Evolutionary conservation across 2,329 filamentous ascomycete genomes (phyloP).

Genomic region (Aspergillus pseudoterreus): DNA sequence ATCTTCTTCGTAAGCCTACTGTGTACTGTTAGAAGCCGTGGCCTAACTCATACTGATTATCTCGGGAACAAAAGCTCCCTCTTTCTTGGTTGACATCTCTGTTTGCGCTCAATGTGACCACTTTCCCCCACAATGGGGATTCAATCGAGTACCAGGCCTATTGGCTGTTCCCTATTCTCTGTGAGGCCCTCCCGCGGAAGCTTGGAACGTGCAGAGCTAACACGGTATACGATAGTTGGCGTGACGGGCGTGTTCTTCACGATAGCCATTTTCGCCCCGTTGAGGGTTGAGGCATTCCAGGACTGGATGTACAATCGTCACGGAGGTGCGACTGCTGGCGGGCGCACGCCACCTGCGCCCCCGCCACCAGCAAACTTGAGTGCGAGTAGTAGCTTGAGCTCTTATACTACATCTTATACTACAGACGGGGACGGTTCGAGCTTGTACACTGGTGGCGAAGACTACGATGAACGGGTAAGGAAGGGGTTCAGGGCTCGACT

Average conservation of each 20-base stretch:
- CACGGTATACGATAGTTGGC: not conserved
- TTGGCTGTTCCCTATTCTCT: not conserved
- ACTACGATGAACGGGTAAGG: not conserved
- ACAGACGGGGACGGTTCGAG: no score
- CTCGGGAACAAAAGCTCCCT: not conserved
- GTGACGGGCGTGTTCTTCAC: not conserved
- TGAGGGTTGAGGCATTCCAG: not conserved
- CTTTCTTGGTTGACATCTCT: not conserved
- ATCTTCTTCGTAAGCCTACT: not conserved
- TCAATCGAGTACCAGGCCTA: not conserved
- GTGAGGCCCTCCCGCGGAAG: not conserved
- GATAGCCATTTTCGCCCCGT: not conserved
- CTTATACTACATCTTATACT: no score
- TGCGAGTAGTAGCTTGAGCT: no score
- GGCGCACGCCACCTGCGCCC: not conserved
- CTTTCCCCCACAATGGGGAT: not conserved
- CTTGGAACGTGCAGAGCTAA: not conserved
- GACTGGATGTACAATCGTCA: not conserved
- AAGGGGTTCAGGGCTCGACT: not conserved
- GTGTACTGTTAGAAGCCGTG: not conserved
- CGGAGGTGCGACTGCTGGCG: not conserved
- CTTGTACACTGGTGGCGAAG: not conserved
- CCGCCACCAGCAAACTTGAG: not conserved
- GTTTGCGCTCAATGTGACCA: not conserved
- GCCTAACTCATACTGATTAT: not conserved